A percentile compares a stretch with the other conserved stretches of the same genome.
Conservation (phyloP, 1,139 yeast species). For the Scheffersomyces quercinus region DNA sequence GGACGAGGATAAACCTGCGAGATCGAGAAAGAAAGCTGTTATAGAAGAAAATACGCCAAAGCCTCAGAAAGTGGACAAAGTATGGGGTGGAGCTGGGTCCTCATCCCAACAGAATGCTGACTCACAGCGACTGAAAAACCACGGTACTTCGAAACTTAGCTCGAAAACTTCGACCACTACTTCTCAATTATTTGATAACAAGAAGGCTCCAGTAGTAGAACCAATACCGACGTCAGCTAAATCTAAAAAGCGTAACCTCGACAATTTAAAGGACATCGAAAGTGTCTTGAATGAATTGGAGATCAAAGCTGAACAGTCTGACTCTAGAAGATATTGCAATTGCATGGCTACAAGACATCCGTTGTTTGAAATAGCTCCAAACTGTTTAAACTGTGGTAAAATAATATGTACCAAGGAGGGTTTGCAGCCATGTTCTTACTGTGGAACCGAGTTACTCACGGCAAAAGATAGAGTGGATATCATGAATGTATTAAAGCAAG, state of each 20-base stretch:
- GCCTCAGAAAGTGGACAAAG: not conserved
- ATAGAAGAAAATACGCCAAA: not conserved
- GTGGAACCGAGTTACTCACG: constrained; percentile 69
- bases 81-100: not conserved
- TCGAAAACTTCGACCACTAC: constrained; percentile 26
- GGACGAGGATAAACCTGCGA: constrained; percentile 15
- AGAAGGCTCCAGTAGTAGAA: constrained; percentile 2
- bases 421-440: constrained; percentile 82
- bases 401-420: constrained; percentile 91
- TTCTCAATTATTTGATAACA: constrained; percentile 36
- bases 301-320: constrained; percentile 15
- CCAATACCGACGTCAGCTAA: constrained; percentile 8
- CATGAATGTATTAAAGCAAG: constrained; percentile 48
- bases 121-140: too few relatives aligned
- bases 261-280: constrained; percentile 60
- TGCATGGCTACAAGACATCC: constrained; percentile 90
- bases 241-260: constrained; percentile 40
- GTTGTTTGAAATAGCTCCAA: constrained; percentile 85
- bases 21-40: not conserved
- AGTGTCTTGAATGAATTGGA: constrained; percentile 40
- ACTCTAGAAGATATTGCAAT: constrained; percentile 49
- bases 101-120: not conserved
- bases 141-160: not conserved
- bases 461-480: constrained; percentile 63
- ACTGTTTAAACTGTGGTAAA: constrained; percentile 92